Percentiles rank a stretch among this genome's conserved stretches.
phyloP scores from a whole-genome alignment of 805 yeast species.

The Saturnispora kantuleensis region DNA sequence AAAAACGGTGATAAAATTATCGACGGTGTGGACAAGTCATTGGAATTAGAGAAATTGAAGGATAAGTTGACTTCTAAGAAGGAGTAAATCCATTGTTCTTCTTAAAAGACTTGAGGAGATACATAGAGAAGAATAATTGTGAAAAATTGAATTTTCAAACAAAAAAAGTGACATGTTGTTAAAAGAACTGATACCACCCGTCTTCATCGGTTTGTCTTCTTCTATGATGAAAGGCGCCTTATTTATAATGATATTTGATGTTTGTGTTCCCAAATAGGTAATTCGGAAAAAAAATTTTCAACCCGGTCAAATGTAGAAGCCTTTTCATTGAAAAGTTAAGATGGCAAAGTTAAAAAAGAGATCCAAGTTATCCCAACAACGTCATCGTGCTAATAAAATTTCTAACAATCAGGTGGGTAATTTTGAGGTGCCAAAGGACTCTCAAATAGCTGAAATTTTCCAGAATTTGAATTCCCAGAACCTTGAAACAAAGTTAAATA shows the following conservation, averaged over 20 bases:
- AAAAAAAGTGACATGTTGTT: neutral
- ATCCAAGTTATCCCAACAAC: constrained; percentile 36
- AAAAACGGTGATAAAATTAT: constrained; percentile 29
- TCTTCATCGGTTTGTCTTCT: too few relatives aligned
- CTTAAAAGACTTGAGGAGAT: neutral
- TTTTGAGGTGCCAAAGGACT: neutral
- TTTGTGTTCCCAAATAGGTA: neutral
- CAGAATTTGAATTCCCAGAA: constrained; percentile 32
- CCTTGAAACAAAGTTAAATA: neutral
- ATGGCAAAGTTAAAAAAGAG: constrained; percentile 76
- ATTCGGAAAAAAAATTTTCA: neutral
- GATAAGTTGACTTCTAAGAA: constrained; percentile 14
- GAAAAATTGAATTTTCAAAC: neutral
- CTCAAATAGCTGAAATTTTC: constrained; percentile 3
- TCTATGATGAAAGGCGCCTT: too few relatives aligned
- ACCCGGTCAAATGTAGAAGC: neutral
- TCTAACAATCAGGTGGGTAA: neutral
- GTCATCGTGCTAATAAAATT: constrained; percentile 13
- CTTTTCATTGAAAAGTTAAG: neutral
- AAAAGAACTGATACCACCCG: neutral
- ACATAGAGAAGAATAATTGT: neutral
- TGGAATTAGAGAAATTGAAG: constrained; percentile 17
- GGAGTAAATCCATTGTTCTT: constrained; percentile 4
- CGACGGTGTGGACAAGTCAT: constrained; percentile 16
- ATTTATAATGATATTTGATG: too few relatives aligned